phyloP scores from a whole-genome alignment of 1,139 yeast species.

The Pneumocystis jirovecii region DNA sequence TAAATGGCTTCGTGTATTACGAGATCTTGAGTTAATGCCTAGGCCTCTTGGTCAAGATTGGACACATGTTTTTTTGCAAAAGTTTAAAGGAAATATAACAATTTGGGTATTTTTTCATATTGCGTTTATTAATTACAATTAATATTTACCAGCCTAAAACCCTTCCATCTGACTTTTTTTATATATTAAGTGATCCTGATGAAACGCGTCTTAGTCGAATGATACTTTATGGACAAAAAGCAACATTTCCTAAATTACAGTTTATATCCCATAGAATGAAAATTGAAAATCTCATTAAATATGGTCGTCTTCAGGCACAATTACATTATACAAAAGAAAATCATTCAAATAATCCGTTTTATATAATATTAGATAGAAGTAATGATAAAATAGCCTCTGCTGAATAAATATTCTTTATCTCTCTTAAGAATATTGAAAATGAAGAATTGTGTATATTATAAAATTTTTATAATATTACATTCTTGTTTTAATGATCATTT shows the following conservation, averaged over 20 bases:
- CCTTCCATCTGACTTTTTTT: constrained; percentile 36
- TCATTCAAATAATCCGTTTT: background rate
- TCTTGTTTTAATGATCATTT: background rate
- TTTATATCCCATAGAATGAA: constrained; percentile 49
- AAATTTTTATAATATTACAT: background rate
- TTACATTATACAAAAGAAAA: background rate
- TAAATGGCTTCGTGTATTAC: constrained; percentile 59
- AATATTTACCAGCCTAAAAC: background rate
- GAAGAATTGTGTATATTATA: background rate
- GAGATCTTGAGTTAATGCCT: constrained; percentile 53
- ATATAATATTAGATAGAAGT: background rate
- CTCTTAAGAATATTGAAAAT: background rate
- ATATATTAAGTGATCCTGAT: constrained; percentile 55
- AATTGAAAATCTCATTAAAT: constrained; percentile 50
- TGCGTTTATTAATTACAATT: background rate
- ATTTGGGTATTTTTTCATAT: constrained; percentile 53
- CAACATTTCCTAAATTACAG: constrained; percentile 50
- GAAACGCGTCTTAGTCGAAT: constrained; percentile 41
- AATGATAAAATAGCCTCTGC: background rate
- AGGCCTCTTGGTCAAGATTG: constrained; percentile 61
- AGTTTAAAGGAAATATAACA: constrained; percentile 61
- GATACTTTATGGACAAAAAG: constrained; percentile 48
- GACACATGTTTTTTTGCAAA: constrained; percentile 63
- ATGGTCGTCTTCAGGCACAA: constrained; percentile 12
- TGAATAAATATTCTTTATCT: background rate